Base-by-base conservation (phyloP, 148 eudicot species). In the Arctostaphylos glauca region DNA sequence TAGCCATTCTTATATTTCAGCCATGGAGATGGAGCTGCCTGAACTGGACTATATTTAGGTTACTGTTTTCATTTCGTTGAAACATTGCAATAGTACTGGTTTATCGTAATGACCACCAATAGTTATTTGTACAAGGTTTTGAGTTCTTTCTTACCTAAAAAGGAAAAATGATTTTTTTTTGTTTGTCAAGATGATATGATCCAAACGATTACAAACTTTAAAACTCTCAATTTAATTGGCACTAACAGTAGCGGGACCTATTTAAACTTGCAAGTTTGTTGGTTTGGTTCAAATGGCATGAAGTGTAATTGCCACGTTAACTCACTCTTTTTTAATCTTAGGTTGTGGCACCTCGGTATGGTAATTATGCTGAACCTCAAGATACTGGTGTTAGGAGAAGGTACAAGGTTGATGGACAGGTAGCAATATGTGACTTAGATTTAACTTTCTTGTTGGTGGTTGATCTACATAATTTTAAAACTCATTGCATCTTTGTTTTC, bases 271-370 rank as follows among this genome's bases (percentile, higher is more conserved):
- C 1, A 5, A 55, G 5, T 80, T 64, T 64, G 52, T 81, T 47
- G 47, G 64, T 62, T 73, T 59, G 25, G 71, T 49, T 79, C 41
- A 67, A 38, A 62, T 73, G 58, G 78, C 54, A 23, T 59, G 6
- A 18, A 6, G 23, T 46, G 74, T 54, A 19, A 19, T 70, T n/a
- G 14, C 13, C 15, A 15, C n/a, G 5, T 64, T 59, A 49, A 47
- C 54, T 14, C 4, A 54, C 48, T 53, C 7, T 84, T 12, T 78
- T 70, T 5, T 19, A 83, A 56, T 73, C 23, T 3, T 85, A 97
- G 99, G 97, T 97, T 85, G 94, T 97, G 77, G 90, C 81, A 74
- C 99, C 99, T 66, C 93, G 93, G 48, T 97, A 97, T 86, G 91
- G 93, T 25, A 81, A 93, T 79, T 94, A 94, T 90, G 89, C 91